Percentiles rank a stretch among this genome's conserved stretches.
These are phyloP conservation scores for Fusarium sp. DNA, from an alignment of 2,329 filamentous ascomycete genomes.

Conservation along the genomic window DNA sequence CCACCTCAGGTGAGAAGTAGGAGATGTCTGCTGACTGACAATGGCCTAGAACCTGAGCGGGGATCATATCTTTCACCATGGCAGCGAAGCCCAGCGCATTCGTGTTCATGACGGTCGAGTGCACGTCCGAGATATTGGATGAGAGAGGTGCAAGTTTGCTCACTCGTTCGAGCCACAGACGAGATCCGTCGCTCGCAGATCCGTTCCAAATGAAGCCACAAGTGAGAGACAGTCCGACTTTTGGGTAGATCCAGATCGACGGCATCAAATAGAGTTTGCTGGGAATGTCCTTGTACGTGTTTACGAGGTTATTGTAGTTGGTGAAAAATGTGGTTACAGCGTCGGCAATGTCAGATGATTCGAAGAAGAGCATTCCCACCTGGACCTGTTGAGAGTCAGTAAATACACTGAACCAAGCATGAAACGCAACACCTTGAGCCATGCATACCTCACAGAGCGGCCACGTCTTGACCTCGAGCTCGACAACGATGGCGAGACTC, in stretches of 20 bases:
- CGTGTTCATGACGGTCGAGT: background rate
- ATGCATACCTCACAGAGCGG: slow-evolving; percentile 5
- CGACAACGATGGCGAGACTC: slow-evolving; percentile 19
- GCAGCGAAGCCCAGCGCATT: slow-evolving; percentile 6
- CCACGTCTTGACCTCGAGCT: slow-evolving; percentile 13
- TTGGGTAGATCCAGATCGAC: slow-evolving; percentile 7
- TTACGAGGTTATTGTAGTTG: slow-evolving; percentile 8
- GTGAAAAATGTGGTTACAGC: slow-evolving; percentile 11
- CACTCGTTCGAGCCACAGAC: slow-evolving; percentile 6
- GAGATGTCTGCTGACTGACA: slow-evolving; percentile 2
- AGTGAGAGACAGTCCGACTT: background rate
- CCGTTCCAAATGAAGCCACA: slow-evolving; percentile 21
- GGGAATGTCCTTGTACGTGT: background rate
- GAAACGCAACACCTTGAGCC: too few species aligned
- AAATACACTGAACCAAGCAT: background rate
- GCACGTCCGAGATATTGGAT: background rate
- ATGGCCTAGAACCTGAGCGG: slow-evolving; percentile 5
- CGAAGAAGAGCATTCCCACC: slow-evolving; percentile 16
- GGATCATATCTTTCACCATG: slow-evolving; percentile 12
- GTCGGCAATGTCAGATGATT: slow-evolving; percentile 4
- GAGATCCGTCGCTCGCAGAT: slow-evolving; percentile 1
- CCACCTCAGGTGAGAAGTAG: slow-evolving; percentile 2
- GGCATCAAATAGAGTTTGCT: slow-evolving; percentile 6
- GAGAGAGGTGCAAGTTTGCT: slow-evolving; percentile 3
- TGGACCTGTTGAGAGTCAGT: background rate